Percentiles rank a stretch among this genome's conserved stretches.
These are phyloP conservation scores for Silene noctiflora DNA, from an alignment of 179 eudicot species.

Conservation along the genomic window DNA sequence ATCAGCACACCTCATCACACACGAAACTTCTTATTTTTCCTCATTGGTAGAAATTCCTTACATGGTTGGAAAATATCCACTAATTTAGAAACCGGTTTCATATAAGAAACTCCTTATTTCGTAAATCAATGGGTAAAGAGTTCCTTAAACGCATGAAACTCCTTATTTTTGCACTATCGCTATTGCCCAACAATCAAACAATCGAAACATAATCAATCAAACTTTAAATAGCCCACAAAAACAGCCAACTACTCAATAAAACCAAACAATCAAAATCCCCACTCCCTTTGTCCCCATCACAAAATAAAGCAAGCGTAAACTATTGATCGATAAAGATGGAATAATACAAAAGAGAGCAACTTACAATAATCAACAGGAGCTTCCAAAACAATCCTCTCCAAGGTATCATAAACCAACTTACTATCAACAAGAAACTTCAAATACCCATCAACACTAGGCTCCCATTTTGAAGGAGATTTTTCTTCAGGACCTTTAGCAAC, in stretches of 20 bases:
- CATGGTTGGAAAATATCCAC: too few species aligned
- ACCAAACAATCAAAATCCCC: neutral
- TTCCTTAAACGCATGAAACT: too few species aligned
- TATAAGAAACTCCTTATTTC: too few species aligned
- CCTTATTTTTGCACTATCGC: too few species aligned
- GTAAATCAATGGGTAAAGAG: too few species aligned
- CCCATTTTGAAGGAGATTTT: slow-evolving; percentile 71
- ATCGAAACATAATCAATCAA: neutral
- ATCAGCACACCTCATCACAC: too few species aligned
- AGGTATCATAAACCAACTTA: slow-evolving; percentile 74
- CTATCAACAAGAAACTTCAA: slow-evolving; percentile 90
- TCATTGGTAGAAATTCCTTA: too few species aligned
- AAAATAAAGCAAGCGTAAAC: too few species aligned
- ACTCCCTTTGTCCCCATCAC: too few species aligned
- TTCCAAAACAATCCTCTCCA: slow-evolving; percentile 66
- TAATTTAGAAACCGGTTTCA: too few species aligned
- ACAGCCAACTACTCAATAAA: neutral
- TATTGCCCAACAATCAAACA: neutral
- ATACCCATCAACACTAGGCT: slow-evolving; percentile 76
- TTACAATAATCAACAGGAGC: slow-evolving; percentile 75
- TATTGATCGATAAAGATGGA: too few species aligned
- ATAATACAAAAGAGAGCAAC: slow-evolving; percentile 16
- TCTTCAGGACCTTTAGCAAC: slow-evolving; percentile 54
- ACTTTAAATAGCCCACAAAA: neutral
- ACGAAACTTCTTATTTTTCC: too few species aligned